Evolutionary conservation across 352 stramenopile genomes (phyloP), one percentile per base, ranked within the genome.

Genomic region (Lagenidium giganteum): DNA sequence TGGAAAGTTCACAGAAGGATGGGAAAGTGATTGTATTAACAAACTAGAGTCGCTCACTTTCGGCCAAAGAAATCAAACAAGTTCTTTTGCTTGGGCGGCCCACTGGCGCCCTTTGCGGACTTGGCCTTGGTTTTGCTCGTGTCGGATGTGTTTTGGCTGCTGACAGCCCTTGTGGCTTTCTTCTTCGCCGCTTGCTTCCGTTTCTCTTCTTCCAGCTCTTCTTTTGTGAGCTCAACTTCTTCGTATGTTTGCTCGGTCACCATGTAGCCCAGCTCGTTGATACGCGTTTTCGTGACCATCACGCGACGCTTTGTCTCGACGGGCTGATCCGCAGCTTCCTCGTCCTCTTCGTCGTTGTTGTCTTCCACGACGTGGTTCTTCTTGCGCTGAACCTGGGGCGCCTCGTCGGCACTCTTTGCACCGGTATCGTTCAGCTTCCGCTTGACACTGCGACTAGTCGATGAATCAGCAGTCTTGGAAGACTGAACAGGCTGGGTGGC

Each of bases 241-340:
- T 92, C 70, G 30, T 73, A 82, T 28, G 57, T 61, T 35, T 83
- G 83, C 55, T 93, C 80, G 22, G 77, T 93, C 22, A 88, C 74
- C 80, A 93, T 93, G 64, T 93, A 93, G 20, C 80, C 80, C 37
- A 86, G 52, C 21, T 88, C 72, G 35, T 83, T 88, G 50, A 93
- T 86, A 39, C 67, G 63, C 29, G 77, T 87, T 56, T 86, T 93
- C 26, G 54, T 73, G 26, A 87, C 64, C 13, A 80, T 46, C 34
- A 83, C 51, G 8, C 64, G 60, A n/a, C 74, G 64, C 46, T 76
- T 88, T 6, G 59, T 77, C 5, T 49, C 26, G 23, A 83, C 38
- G 14, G 47, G 42, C 13, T 43, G 51, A 21, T 41, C 54, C 28
- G 59, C 51, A 24, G 57, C 42, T 12, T 49, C 41, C 5, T 35